Conservation (phyloP, 1,139 yeast species). For the Lodderomyces parapsilosis region DNA sequence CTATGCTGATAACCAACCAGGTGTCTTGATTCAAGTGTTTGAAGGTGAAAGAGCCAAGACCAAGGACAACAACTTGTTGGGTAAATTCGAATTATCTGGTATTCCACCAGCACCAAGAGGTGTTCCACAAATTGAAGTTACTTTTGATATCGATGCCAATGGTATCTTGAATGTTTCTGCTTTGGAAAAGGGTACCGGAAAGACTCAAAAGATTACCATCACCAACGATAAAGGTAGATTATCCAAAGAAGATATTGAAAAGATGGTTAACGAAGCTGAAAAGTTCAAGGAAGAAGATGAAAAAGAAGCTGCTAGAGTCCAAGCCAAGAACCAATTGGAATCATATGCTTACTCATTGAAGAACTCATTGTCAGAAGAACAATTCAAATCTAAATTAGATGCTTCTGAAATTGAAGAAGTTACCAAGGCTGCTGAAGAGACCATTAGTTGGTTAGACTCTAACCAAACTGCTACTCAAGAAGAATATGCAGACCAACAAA, state of each 20-base stretch:
- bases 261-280: constrained; percentile 95
- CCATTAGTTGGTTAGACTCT: constrained; percentile 84
- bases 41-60: constrained; percentile 52
- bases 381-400: constrained; percentile 78
- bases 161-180: constrained; percentile 51
- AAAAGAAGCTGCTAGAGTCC: constrained; percentile 45
- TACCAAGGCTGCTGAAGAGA: constrained; percentile 80
- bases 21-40: constrained; percentile 46
- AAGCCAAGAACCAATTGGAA: constrained; percentile 85
- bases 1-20: constrained; percentile 49
- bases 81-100: constrained; percentile 49
- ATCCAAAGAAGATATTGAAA: constrained; percentile 86
- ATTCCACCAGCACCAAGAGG: constrained; percentile 53
- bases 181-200: constrained; percentile 52
- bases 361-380: constrained; percentile 70
- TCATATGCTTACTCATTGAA: constrained; percentile 88
- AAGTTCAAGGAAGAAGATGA: constrained; percentile 34
- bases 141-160: constrained; percentile 48
- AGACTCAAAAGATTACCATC: constrained; percentile 89
- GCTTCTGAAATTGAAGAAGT: constrained; percentile 78
- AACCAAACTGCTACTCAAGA: constrained; percentile 86
- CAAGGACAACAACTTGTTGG: constrained; percentile 45
- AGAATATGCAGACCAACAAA: constrained; percentile 85
- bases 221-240: constrained; percentile 97
- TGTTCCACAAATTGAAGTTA: constrained; percentile 49